phyloP scores from a whole-genome alignment of 1,139 yeast genomes.

The Pichia sp. region DNA sequence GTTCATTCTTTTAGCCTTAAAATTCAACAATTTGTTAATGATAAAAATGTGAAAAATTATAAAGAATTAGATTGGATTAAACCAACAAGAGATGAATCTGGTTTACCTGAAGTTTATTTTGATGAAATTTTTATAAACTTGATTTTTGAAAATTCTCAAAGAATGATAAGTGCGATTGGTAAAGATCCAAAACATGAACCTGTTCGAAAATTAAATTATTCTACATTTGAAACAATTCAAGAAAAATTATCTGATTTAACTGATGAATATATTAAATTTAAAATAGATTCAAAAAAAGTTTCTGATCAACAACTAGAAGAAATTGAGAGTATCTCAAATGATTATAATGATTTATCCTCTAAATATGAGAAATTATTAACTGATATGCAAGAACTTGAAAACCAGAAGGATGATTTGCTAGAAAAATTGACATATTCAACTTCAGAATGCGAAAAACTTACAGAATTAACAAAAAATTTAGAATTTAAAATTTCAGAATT shows the following conservation, averaged over 20 bases:
- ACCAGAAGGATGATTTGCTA: slow-evolving; percentile 16
- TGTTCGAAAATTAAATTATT: slow-evolving; percentile 56
- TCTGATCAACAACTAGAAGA: slow-evolving; percentile 20
- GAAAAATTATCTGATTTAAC: slow-evolving; percentile 32
- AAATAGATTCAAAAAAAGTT: slow-evolving; percentile 28
- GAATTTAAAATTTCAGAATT: slow-evolving; percentile 21
- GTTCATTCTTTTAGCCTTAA: slow-evolving; percentile 72
- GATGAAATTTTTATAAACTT: slow-evolving; percentile 57
- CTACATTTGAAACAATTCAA: slow-evolving; percentile 61
- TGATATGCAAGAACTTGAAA: slow-evolving; percentile 17
- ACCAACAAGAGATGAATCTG: slow-evolving; percentile 65
- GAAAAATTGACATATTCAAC: slow-evolving; percentile 16
- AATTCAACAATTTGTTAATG: slow-evolving; percentile 65
- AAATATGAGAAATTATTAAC: slow-evolving; percentile 16
- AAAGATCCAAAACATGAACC: slow-evolving; percentile 76
- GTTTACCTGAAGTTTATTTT: slow-evolving; percentile 79
- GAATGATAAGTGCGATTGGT: slow-evolving; percentile 66
- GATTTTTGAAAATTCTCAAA: slow-evolving; percentile 61
- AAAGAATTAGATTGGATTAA: slow-evolving; percentile 42
- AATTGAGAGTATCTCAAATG: slow-evolving; percentile 24
- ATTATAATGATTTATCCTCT: slow-evolving; percentile 20
- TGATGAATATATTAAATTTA: slow-evolving; percentile 31
- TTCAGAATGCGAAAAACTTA: slow-evolving; percentile 18
- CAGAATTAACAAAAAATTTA: slow-evolving; percentile 16
- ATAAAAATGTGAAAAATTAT: slow-evolving; percentile 48